Evolutionary conservation across 371 early-diverging fungal species (phyloP).

Genomic region (Rhizomucor pusillus): DNA sequence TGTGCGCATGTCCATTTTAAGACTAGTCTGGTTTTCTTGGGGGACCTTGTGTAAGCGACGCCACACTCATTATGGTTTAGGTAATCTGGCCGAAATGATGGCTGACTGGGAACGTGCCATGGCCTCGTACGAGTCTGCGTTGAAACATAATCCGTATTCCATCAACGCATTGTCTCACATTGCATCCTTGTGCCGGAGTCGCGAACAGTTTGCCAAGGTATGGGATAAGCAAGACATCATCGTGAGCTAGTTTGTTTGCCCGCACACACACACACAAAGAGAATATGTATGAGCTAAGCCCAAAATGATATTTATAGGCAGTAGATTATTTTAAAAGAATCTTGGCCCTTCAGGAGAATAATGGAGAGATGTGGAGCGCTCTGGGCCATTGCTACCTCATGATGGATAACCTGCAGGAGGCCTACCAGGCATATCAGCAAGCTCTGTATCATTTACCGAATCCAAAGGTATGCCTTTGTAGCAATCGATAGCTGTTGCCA

Average conservation of each 20-base stretch:
- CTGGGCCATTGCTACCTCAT: conserved; percentile 93
- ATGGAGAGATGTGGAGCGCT: conserved; percentile 93
- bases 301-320: conserved; percentile 46
- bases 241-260: too few species aligned
- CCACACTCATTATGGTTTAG: conserved; percentile 39
- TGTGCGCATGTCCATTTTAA: conserved; percentile 9
- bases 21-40: conserved; percentile 8
- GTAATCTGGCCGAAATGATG: conserved; percentile 69
- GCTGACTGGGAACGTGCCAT: conserved; percentile 76
- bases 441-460: conserved; percentile 85
- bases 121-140: conserved; percentile 77
- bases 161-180: conserved; percentile 70
- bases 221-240: not conserved
- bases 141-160: conserved; percentile 88
- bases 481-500: not conserved
- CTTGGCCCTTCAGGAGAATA: conserved; percentile 71
- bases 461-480: conserved; percentile 49
- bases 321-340: conserved; percentile 86
- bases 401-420: conserved; percentile 90
- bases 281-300: too few species aligned
- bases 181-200: conserved; percentile 64
- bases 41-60: conserved; percentile 17
- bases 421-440: conserved; percentile 91
- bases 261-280: too few species aligned
- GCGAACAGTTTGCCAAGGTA: conserved; percentile 63